Evolutionary conservation across 371 early-diverging fungal species (phyloP).

Genomic region (Paramicrosporidium saccamoebae): DNA sequence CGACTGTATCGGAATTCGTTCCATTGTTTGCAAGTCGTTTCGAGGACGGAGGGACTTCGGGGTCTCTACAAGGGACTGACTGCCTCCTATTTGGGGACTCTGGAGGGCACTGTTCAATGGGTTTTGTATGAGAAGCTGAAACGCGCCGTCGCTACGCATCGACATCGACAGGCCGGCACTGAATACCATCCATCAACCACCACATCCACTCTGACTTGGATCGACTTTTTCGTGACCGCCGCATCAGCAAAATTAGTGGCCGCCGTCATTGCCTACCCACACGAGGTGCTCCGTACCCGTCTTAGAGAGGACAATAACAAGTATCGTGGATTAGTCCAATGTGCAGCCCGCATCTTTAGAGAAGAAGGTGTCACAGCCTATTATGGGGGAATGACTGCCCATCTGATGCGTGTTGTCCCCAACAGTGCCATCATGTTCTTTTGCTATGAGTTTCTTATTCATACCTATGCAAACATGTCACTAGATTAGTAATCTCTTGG

Average conservation of each 20-base stretch:
- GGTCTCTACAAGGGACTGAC: constrained; percentile 67
- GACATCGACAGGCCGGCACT: constrained; percentile 3
- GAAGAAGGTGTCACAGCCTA: constrained; percentile 60
- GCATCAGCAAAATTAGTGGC: constrained; percentile 59
- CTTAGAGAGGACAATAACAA: constrained; percentile 13
- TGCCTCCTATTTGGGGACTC: constrained; percentile 42
- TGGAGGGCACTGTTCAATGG: constrained; percentile 73
- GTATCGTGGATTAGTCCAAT: constrained; percentile 41
- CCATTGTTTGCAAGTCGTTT: constrained; percentile 24
- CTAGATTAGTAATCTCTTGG: too few relatives aligned
- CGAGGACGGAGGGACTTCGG: constrained; percentile 34
- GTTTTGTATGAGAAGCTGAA: constrained; percentile 74
- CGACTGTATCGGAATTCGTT: constrained; percentile 25
- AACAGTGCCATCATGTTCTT: constrained; percentile 85
- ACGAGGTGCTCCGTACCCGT: constrained; percentile 51
- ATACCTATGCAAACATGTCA: too few relatives aligned
- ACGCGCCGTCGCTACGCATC: constrained; percentile 2
- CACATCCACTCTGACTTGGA: constrained; percentile 10
- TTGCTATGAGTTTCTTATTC: constrained; percentile 48
- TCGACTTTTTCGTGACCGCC: constrained; percentile 44
- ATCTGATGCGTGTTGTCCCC: constrained; percentile 72
- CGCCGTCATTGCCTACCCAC: constrained; percentile 47
- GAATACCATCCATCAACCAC: not conserved
- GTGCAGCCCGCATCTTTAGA: constrained; percentile 20
- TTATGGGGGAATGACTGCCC: constrained; percentile 80